Percentiles rank a stretch among this genome's conserved stretches.
Conservation (phyloP, 768 basidiomycete species). For the Termitomyces sp. region DNA sequence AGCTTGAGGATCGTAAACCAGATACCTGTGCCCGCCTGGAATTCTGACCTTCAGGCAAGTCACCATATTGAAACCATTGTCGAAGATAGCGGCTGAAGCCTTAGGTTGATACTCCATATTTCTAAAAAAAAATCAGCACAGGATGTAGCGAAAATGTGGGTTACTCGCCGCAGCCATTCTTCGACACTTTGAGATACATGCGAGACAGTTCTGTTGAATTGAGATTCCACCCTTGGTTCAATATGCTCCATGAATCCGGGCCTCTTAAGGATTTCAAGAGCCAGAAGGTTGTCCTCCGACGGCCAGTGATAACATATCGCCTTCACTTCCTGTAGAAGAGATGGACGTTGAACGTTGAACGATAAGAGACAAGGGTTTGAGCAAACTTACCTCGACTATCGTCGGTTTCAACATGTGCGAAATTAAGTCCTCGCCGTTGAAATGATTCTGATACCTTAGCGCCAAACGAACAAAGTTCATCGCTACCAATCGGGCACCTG, state of each 20-base stretch:
- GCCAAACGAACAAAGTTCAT: slow-evolving; percentile 5
- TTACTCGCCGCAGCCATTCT: background rate
- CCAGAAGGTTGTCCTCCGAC: background rate
- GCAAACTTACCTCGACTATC: background rate
- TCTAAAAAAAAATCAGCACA: background rate
- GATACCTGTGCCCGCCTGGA: background rate
- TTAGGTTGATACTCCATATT: background rate
- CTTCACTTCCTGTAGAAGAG: slow-evolving; percentile 3
- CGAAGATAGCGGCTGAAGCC: background rate
- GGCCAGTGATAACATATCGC: background rate
- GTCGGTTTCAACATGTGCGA: background rate
- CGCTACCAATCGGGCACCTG: background rate
- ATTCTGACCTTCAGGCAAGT: background rate
- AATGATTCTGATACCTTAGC: background rate
- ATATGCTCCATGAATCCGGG: background rate
- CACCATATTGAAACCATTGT: slow-evolving; percentile 2
- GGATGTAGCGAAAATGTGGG: background rate
- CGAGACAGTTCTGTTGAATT: background rate
- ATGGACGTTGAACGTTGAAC: background rate
- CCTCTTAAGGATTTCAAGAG: background rate
- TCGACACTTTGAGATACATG: background rate
- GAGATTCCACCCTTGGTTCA: background rate
- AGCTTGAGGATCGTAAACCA: slow-evolving; percentile 3
- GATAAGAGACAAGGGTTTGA: background rate
- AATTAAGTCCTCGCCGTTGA: background rate